Conservation (phyloP, 257 asterid species). For the Penstemon eatonii region DNA sequence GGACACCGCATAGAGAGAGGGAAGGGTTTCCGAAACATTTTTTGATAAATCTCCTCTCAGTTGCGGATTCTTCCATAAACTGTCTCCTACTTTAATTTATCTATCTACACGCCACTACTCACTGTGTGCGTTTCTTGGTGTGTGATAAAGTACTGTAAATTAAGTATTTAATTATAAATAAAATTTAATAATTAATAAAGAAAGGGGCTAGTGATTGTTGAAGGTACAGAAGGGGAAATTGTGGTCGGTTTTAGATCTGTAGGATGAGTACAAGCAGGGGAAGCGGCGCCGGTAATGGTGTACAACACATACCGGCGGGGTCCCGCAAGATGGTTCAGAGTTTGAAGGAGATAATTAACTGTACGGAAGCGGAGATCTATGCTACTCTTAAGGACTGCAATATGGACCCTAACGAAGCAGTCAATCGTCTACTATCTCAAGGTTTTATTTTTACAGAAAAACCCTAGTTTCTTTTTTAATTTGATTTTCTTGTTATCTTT, state of each 20-base stretch:
- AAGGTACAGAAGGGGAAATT: slow-evolving; percentile 28
- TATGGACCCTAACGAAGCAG: slow-evolving; percentile 99
- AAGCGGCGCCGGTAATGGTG: slow-evolving; percentile 46
- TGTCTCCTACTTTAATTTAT: background rate
- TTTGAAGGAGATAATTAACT: slow-evolving; percentile 87
- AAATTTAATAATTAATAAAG: background rate
- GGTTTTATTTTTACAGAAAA: slow-evolving; percentile 39
- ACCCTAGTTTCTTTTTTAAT: slow-evolving; percentile 15
- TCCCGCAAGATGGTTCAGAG: slow-evolving; percentile 81
- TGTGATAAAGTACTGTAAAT: background rate
- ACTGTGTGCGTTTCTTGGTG: slow-evolving; percentile 17
- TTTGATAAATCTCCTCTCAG: slow-evolving; percentile 22
- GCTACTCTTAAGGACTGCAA: slow-evolving; percentile 92
- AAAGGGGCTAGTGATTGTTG: slow-evolving; percentile 27
- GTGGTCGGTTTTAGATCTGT: slow-evolving; percentile 46
- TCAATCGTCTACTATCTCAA: slow-evolving; percentile 82
- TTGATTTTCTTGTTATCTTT: background rate
- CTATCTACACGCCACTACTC: background rate
- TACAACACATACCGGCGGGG: slow-evolving; percentile 70
- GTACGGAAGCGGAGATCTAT: slow-evolving; percentile 91
- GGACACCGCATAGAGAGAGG: slow-evolving; percentile 27
- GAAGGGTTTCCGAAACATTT: slow-evolving; percentile 39
- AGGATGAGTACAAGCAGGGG: slow-evolving; percentile 53
- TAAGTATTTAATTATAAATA: background rate
- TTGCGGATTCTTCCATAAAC: slow-evolving; percentile 29